These are phyloP conservation scores for Russula emetica DNA, from an alignment of 768 basidiomycete genomes.

Conservation along the genomic window DNA sequence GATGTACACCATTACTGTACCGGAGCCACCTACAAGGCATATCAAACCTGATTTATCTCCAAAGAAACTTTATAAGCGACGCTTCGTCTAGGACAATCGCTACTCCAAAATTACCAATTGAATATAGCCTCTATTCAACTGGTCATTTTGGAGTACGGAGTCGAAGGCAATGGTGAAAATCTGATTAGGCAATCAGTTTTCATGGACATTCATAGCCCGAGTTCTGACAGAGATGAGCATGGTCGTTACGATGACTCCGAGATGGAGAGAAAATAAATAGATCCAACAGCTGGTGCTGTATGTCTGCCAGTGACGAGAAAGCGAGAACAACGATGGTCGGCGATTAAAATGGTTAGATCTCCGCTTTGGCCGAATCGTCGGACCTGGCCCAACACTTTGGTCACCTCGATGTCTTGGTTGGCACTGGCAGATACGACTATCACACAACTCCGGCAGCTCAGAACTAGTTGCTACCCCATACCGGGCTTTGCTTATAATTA, in stretches of 20 bases:
- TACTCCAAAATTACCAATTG: not conserved
- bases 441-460: not conserved
- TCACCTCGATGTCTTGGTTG: not conserved
- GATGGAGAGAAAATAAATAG: no score
- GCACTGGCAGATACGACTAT: no score
- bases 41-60: not conserved
- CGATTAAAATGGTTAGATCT: not conserved
- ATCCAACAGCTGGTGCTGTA: no score
- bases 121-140: no score
- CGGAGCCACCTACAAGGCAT: not conserved
- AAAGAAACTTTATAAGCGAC: not conserved
- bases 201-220: not conserved
- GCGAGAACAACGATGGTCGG: not conserved
- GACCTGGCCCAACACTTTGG: not conserved
- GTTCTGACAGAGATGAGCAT: no score
- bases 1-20: not conserved
- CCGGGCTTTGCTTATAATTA: not conserved
- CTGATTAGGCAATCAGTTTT: not conserved
- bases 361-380: not conserved
- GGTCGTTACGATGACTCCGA: no score
- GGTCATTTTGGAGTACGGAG: no score
- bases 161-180: not conserved
- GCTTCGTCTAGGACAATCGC: no score
- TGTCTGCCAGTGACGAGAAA: no score
- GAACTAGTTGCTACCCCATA: not conserved